phyloP scores from a whole-genome alignment of 345 rosid genomes.

The Moricandia arvensis region DNA sequence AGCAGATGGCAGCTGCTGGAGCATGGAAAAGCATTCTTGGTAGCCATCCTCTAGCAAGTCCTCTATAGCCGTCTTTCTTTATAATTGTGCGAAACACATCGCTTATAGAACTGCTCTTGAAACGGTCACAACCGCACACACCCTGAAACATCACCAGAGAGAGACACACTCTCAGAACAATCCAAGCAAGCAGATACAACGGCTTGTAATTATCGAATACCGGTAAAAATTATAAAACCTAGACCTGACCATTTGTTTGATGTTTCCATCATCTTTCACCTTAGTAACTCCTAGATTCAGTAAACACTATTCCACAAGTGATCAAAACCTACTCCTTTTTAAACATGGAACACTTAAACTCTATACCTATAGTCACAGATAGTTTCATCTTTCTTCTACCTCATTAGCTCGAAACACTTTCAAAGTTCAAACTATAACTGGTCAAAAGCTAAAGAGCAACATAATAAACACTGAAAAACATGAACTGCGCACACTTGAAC shows the following conservation, averaged over 20 bases:
- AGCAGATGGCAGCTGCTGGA: neutral
- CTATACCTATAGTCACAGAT: neutral
- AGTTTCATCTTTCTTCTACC: neutral
- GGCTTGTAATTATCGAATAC: too few relatives aligned
- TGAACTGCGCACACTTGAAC: neutral
- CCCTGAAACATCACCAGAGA: neutral
- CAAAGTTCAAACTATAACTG: too few relatives aligned
- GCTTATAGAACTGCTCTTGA: neutral
- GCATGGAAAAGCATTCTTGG: neutral
- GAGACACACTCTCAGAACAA: neutral
- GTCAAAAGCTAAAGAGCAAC: too few relatives aligned
- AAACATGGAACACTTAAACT: neutral
- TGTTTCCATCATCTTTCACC: neutral
- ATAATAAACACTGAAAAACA: too few relatives aligned
- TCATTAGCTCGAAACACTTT: neutral
- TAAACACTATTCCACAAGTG: neutral
- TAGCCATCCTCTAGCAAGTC: slow-evolving; percentile 2
- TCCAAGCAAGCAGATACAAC: too few relatives aligned
- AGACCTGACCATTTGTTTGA: neutral
- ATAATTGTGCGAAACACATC: neutral
- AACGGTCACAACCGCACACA: neutral
- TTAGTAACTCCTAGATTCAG: neutral
- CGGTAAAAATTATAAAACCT: neutral
- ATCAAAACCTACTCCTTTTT: neutral
- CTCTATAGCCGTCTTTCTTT: neutral